These are phyloP conservation scores for Hypoxylon intermedium DNA, from an alignment of 495 filamentous ascomycete species.

Conservation along the genomic window DNA sequence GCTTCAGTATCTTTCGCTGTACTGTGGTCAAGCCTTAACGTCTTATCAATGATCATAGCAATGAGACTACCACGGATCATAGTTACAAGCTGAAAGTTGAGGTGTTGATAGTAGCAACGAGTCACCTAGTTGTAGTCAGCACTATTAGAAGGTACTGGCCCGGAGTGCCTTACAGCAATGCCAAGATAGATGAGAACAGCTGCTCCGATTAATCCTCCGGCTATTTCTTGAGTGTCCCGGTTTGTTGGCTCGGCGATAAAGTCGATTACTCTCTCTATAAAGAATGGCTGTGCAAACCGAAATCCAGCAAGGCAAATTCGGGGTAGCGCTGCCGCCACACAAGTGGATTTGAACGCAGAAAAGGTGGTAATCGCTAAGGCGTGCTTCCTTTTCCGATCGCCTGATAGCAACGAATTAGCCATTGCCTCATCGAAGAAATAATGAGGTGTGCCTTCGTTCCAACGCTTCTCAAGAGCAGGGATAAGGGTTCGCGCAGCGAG, in stretches of 20 bases:
- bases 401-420: not conserved
- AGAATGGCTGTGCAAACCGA: not conserved
- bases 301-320: too few species aligned
- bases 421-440: not conserved
- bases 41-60: slow-evolving; percentile 61
- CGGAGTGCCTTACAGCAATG: slow-evolving; percentile 31
- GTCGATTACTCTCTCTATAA: not conserved
- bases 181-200: slow-evolving; percentile 54
- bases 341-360: too few species aligned
- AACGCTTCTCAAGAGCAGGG: too few species aligned
- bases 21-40: slow-evolving; percentile 50
- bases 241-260: not conserved
- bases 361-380: too few species aligned
- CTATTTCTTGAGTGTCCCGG: not conserved
- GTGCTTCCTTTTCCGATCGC: too few species aligned
- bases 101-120: slow-evolving; percentile 45
- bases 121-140: slow-evolving; percentile 16
- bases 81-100: slow-evolving; percentile 60
- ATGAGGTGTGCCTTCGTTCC: too few species aligned
- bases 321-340: too few species aligned
- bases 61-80: slow-evolving; percentile 64
- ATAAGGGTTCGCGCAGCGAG: not conserved
- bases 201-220: not conserved
- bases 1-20: slow-evolving; percentile 57
- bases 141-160: slow-evolving; percentile 30